phyloP scores from a whole-genome alignment of 345 rosid species.

The Turritis glabra region DNA sequence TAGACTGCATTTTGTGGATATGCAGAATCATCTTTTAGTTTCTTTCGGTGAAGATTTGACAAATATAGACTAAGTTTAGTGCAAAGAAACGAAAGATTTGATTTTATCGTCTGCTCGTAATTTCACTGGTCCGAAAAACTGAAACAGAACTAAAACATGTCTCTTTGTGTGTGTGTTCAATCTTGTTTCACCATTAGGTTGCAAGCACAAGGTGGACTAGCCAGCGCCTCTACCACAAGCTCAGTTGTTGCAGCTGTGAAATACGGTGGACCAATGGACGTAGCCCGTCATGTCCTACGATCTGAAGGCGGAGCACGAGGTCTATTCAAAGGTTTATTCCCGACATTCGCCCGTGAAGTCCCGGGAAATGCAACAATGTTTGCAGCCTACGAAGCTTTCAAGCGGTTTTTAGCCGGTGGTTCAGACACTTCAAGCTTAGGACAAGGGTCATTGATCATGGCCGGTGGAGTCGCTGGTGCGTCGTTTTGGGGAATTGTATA shows the following conservation, averaged over 20 bases:
- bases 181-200: constrained; percentile 50
- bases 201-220: constrained; percentile 91
- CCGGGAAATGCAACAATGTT: constrained; percentile 97
- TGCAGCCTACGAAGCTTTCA: constrained; percentile 78
- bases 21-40: not conserved
- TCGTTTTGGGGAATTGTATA: constrained; percentile 80
- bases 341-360: constrained; percentile 89
- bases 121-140: too few relatives aligned
- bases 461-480: constrained; percentile 95
- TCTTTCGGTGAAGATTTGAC: too few relatives aligned
- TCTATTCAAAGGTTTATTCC: constrained; percentile 90
- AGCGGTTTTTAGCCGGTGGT: constrained; percentile 84
- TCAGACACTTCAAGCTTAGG: constrained; percentile 85
- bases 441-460: constrained; percentile 72
- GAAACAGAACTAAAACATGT: not conserved
- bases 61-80: too few relatives aligned
- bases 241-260: constrained; percentile 60
- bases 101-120: too few relatives aligned
- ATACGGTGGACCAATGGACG: constrained; percentile 96
- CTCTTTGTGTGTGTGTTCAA: constrained; percentile 18
- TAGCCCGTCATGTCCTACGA: constrained; percentile 79
- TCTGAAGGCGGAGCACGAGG: constrained; percentile 88
- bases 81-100: too few relatives aligned
- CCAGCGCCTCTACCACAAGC: constrained; percentile 41
- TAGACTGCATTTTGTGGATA: not conserved